phyloP scores from a whole-genome alignment of 1,139 yeast species.

The Taphrina pruni region DNA sequence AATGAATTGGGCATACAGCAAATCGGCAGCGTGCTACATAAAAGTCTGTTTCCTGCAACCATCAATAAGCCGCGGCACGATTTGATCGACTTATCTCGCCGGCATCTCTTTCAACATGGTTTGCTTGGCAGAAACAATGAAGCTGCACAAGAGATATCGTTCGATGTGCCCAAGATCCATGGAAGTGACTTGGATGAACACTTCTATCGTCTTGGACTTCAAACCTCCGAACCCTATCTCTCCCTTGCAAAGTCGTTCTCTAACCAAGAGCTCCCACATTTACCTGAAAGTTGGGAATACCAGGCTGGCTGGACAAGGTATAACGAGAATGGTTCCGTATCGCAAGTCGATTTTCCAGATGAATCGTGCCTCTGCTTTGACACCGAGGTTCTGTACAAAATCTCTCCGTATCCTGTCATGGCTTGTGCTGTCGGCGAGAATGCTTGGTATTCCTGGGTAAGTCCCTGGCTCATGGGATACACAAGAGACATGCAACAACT shows the following conservation, averaged over 20 bases:
- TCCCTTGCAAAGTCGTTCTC: conserved; percentile 57
- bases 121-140: conserved; percentile 81
- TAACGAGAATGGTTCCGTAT: conserved; percentile 54
- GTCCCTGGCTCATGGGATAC: conserved; percentile 74
- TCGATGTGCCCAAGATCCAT: conserved; percentile 69
- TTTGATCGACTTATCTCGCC: conserved; percentile 64
- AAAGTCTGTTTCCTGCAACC: conserved; percentile 64
- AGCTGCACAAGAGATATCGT: conserved; percentile 64
- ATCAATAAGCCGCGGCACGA: conserved; percentile 48
- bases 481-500: conserved; percentile 64
- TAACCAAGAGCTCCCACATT: conserved; percentile 54
- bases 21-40: conserved; percentile 63
- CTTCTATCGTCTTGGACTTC: conserved; percentile 71
- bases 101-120: conserved; percentile 67
- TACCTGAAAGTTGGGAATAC: conserved; percentile 63
- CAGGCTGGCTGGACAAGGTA: conserved; percentile 86
- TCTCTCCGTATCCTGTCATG: conserved; percentile 74
- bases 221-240: conserved; percentile 67
- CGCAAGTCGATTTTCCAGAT: conserved; percentile 71
- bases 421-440: conserved; percentile 78
- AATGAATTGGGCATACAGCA: conserved; percentile 69
- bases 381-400: conserved; percentile 82
- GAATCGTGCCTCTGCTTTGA: conserved; percentile 77
- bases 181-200: conserved; percentile 83
- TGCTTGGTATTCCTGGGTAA: conserved; percentile 97